These are phyloP conservation scores for Candolleomyces efflorescens DNA, from an alignment of 768 basidiomycete species.

Conservation along the genomic window DNA sequence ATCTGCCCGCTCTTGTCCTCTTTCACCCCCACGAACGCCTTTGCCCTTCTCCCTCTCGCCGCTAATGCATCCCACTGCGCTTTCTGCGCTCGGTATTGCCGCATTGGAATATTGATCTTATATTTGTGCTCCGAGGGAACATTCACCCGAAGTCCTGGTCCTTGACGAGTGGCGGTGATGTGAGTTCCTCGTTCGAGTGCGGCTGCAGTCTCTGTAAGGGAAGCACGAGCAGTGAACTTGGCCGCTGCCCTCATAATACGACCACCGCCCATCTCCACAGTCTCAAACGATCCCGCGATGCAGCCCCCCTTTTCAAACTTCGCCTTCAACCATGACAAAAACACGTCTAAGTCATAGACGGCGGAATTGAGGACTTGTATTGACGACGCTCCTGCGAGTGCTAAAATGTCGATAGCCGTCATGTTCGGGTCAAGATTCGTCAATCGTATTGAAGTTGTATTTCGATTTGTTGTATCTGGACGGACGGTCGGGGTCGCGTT, in stretches of 20 bases:
- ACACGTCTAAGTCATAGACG: background rate
- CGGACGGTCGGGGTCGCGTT: constrained; percentile 36
- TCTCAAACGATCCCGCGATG: background rate
- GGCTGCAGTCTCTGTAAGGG: background rate
- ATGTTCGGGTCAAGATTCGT: background rate
- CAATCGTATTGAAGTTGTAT: background rate
- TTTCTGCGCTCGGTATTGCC: constrained; percentile 32
- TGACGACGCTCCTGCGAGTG: background rate
- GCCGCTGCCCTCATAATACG: constrained; percentile 1
- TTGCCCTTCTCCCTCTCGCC: constrained; percentile 23
- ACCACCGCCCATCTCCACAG: background rate
- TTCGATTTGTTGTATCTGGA: constrained; percentile 1
- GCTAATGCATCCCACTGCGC: constrained; percentile 43
- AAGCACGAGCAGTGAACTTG: background rate
- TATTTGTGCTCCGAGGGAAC: constrained; percentile 7
- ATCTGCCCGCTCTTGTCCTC: constrained; percentile 18
- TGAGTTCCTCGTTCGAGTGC: background rate
- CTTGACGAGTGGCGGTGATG: background rate
- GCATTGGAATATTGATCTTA: constrained; percentile 36
- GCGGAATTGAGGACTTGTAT: background rate
- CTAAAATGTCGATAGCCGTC: background rate
- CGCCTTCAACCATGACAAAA: background rate
- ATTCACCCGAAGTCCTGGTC: background rate
- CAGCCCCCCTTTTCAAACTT: background rate
- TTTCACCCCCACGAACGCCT: constrained; percentile 28